Evolutionary conservation across 495 filamentous ascomycete species (phyloP), one percentile per base, ranked within the genome.

Genomic region (Penicillium soppii): DNA sequence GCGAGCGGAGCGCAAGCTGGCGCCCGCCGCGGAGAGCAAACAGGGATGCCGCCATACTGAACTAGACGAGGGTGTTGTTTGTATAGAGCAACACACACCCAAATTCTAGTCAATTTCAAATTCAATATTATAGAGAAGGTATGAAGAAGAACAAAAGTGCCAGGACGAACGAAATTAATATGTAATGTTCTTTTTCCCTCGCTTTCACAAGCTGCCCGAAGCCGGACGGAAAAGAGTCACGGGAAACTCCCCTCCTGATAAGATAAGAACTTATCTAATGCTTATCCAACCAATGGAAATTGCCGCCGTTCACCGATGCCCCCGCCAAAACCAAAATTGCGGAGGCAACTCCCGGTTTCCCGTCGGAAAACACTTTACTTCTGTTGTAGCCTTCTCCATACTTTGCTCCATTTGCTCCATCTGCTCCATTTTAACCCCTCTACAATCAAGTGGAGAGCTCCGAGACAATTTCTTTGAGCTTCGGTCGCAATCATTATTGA

Each of bases 1-100:
- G 68, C 56, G 70, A 52, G 44, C 71, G 67, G 48, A 70, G 58
- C 16, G 65, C 66, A 36, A 76, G 63, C 63, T 76, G 73, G 58
- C 71, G 73, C 46, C 69, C 50, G 56, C 67, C 65, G 46, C 71
- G 70, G 37, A 74, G 68, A 59, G 68, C 71, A 65, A 68, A 70
- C 59, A 58, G 67, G 40, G 73, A 70, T 42, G 70, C 67, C 57
- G 71, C 72, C 71, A 73, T 71, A 49, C 26, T 55, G 39, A 38
- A 36, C 30, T 21, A n/a, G 44, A 43, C 32, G 43, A 53, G 25
- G 44, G 53, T 40, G 35, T 46, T 33, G n/a, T n/a, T n/a, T n/a
- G n/a, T n/a, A 36, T 26, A 22, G 40, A 32, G 52, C 26, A 45
- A 33, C 55, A 52, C 51, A 57, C 41, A 54, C 36, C 52, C 39